Percentiles rank a stretch among this genome's conserved stretches.
These are phyloP conservation scores for Discostella stelligeroides DNA, from an alignment of 108 stramenopile species.

Conservation along the genomic window DNA sequence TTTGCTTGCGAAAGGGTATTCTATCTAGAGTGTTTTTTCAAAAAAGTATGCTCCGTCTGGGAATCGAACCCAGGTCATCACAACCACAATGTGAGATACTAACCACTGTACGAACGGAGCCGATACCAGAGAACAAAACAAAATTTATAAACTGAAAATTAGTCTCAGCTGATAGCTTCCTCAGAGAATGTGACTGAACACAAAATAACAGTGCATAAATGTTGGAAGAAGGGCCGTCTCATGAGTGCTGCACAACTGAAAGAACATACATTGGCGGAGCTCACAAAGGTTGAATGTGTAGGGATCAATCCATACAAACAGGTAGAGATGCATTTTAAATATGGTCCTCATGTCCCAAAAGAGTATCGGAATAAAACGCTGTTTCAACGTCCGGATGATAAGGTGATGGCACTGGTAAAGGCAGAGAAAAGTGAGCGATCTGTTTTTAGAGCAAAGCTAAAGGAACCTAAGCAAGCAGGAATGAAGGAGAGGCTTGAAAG, in stretches of 20 bases:
- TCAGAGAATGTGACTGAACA: too few species aligned
- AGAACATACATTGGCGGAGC: background rate
- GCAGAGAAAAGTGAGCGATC: background rate
- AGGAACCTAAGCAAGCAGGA: too few species aligned
- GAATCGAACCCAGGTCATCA: conserved; percentile 58
- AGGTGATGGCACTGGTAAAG: conserved; percentile 8
- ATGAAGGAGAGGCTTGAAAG: background rate
- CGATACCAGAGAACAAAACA: conserved; percentile 1
- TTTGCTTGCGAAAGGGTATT: too few species aligned
- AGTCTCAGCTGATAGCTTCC: too few species aligned
- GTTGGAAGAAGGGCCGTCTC: background rate
- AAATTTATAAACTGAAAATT: background rate
- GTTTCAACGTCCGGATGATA: background rate
- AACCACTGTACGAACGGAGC: conserved; percentile 57
- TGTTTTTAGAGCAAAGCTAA: background rate
- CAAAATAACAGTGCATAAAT: background rate
- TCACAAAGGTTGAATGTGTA: background rate
- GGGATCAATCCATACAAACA: conserved; percentile 20
- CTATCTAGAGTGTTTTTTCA: too few species aligned
- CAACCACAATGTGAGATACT: conserved; percentile 58
- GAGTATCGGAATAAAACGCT: background rate
- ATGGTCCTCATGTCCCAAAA: background rate
- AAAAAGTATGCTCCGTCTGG: conserved; percentile 35
- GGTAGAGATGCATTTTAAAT: conserved; percentile 12
- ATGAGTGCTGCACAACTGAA: background rate